Conservation (phyloP, 176 grass and related monocot genomes). For the Carex myosuroides region DNA sequence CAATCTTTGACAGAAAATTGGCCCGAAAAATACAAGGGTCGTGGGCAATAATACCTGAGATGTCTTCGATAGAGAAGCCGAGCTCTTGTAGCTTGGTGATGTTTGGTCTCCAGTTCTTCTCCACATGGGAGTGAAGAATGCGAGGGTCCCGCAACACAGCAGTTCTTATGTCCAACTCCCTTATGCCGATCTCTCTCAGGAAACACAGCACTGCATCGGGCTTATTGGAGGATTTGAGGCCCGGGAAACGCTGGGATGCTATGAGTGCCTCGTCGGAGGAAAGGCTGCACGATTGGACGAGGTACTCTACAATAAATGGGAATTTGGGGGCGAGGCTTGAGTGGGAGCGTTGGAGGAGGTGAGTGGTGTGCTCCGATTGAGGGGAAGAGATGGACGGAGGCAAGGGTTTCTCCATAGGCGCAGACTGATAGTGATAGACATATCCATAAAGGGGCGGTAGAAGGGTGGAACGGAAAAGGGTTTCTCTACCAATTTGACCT, state of each 20-base stretch:
- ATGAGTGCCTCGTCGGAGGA: neutral
- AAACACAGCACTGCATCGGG: neutral
- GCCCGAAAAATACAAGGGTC: neutral
- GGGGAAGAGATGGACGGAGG: neutral
- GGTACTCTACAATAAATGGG: neutral
- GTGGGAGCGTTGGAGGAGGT: neutral
- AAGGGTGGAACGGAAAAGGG: no score
- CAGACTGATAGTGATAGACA: neutral
- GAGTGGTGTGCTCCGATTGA: neutral
- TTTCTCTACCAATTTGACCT: no score
- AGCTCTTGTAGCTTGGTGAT: neutral
- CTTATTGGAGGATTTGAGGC: neutral
- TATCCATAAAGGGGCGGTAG: no score
- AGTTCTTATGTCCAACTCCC: neutral
- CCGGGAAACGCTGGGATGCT: neutral
- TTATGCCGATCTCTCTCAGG: neutral
- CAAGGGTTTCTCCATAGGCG: no score
- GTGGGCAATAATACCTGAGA: neutral
- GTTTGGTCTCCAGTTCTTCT: neutral
- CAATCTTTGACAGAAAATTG: slow-evolving; percentile 9
- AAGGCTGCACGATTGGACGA: neutral
- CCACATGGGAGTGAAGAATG: neutral
- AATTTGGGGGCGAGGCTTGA: neutral
- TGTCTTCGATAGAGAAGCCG: neutral
- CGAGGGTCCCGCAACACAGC: neutral